phyloP scores from a whole-genome alignment of 306 rosid genomes.

The Sicyos baderoa region DNA sequence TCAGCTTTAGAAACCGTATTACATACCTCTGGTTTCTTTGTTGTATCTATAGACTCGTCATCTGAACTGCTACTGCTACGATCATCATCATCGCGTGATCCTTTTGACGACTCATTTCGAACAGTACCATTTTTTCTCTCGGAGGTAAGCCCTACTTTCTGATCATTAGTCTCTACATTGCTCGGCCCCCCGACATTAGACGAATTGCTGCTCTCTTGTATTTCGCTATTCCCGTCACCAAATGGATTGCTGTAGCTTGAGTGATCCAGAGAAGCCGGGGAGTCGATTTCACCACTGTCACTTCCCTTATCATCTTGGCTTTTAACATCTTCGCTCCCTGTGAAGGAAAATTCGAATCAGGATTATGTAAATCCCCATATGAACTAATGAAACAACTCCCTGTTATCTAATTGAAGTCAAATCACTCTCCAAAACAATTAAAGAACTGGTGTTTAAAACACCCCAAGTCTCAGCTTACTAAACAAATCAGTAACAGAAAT shows the following conservation, averaged over 20 bases:
- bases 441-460: too few species aligned
- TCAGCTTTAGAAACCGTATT: background rate
- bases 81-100: background rate
- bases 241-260: conserved; percentile 30
- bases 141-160: background rate
- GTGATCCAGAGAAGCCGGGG: conserved; percentile 33
- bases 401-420: too few species aligned
- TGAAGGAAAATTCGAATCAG: conserved; percentile 27
- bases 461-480: too few species aligned
- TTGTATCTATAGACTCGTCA: conserved; percentile 22
- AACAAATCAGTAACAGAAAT: too few species aligned
- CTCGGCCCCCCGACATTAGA: conserved; percentile 20
- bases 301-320: conserved; percentile 47
- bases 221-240: conserved; percentile 31
- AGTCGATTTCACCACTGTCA: conserved; percentile 43
- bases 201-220: conserved; percentile 28
- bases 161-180: conserved; percentile 25
- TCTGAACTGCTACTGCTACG: conserved; percentile 34
- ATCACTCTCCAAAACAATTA: too few species aligned
- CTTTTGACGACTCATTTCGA: background rate
- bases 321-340: conserved; percentile 54
- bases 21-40: conserved; percentile 15
- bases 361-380: conserved; percentile 19
- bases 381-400: too few species aligned
- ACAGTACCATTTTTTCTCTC: conserved; percentile 6